phyloP scores from a whole-genome alignment of 768 basidiomycete genomes.

The Lyophyllum atratum region DNA sequence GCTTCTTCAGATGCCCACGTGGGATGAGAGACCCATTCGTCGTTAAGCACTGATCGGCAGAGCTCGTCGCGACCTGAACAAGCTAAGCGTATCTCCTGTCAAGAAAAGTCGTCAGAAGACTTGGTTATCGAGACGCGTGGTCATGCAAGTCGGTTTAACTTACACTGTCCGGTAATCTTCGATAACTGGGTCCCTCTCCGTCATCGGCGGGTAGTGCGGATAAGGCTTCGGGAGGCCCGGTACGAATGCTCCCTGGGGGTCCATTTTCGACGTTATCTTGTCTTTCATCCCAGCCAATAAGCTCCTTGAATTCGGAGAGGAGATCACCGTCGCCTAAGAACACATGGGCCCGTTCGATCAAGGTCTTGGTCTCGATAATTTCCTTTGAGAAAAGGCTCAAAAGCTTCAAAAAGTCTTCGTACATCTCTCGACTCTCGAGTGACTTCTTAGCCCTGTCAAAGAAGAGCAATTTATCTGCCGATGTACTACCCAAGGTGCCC shows the following conservation, averaged over 20 bases:
- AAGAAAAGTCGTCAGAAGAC: constrained; percentile 10
- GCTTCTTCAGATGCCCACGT: constrained; percentile 98
- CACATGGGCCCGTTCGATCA: constrained; percentile 77
- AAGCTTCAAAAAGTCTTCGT: constrained; percentile 94
- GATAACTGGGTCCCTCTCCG: constrained; percentile 92
- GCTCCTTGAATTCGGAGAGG: constrained; percentile 80
- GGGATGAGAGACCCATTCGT: constrained; percentile 98
- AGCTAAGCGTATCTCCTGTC: constrained; percentile 82
- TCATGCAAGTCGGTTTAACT: constrained; percentile 35
- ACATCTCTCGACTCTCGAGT: constrained; percentile 72
- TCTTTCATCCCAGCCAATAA: constrained; percentile 80
- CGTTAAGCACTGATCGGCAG: constrained; percentile 94
- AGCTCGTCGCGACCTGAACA: constrained; percentile 95
- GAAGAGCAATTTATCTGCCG: constrained; percentile 83
- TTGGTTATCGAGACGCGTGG: neutral
- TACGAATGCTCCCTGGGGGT: constrained; percentile 78
- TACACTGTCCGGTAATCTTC: constrained; percentile 85
- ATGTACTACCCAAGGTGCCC: constrained; percentile 34
- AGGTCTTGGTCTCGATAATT: constrained; percentile 81
- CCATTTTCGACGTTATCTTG: constrained; percentile 63
- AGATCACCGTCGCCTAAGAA: constrained; percentile 86
- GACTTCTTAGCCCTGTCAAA: constrained; percentile 91
- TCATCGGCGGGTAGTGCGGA: constrained; percentile 80
- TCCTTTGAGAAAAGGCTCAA: constrained; percentile 90
- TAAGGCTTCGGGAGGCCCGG: constrained; percentile 73